A percentile compares a stretch with the other conserved stretches of the same genome.
These are phyloP conservation scores for Xylaria digitata DNA, from an alignment of 2,329 filamentous ascomycete genomes.

Conservation along the genomic window DNA sequence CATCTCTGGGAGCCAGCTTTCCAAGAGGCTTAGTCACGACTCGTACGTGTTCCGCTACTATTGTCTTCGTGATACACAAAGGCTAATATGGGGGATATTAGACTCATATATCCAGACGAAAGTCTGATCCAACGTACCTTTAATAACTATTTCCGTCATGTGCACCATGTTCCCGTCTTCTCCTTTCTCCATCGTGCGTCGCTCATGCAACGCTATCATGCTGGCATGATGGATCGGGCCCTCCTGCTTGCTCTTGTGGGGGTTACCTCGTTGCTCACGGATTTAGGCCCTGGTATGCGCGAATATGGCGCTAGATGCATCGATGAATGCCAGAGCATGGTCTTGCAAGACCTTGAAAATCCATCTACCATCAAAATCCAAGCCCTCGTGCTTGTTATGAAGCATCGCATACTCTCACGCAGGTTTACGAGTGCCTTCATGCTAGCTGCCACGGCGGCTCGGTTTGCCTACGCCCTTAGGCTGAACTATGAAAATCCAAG, in stretches of 20 bases:
- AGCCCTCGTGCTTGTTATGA: constrained; percentile 59
- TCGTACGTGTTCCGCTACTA: constrained; percentile 43
- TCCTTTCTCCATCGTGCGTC: constrained; percentile 69
- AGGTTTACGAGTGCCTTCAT: constrained; percentile 61
- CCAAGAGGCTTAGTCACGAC: constrained; percentile 41
- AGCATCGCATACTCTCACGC: constrained; percentile 59
- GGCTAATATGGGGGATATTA: constrained; percentile 51
- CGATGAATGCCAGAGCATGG: constrained; percentile 64
- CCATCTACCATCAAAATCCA: constrained; percentile 68
- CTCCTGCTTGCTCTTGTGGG: constrained; percentile 66
- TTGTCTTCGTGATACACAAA: constrained; percentile 30
- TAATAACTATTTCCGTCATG: constrained; percentile 67
- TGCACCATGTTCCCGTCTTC: constrained; percentile 69
- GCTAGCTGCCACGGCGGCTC: constrained; percentile 58
- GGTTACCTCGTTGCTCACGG: constrained; percentile 66
- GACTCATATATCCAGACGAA: constrained; percentile 58
- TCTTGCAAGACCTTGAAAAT: constrained; percentile 64
- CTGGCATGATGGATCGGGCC: constrained; percentile 65
- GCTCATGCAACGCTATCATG: constrained; percentile 68
- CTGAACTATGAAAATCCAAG: constrained; percentile 62
- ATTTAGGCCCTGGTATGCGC: constrained; percentile 63
- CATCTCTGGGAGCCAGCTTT: constrained; percentile 33
- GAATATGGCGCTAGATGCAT: constrained; percentile 66
- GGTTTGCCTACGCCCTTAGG: constrained; percentile 61
- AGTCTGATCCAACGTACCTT: constrained; percentile 64